Evolutionary conservation across 192 early-diverging fungal species (phyloP).

Genomic region (Phycomyces blakesleeanus): DNA sequence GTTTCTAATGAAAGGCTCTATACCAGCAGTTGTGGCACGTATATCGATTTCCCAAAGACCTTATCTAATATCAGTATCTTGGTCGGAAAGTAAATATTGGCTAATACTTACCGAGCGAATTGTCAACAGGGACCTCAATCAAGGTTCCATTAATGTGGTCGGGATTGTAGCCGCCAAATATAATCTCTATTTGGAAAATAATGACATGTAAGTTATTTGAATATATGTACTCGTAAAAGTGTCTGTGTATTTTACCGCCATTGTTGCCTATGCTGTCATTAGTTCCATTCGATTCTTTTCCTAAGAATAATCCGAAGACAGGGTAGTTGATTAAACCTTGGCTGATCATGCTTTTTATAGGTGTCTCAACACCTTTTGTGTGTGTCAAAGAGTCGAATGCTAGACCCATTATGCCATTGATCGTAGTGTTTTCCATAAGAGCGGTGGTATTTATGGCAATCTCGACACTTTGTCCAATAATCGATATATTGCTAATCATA

Average conservation of each 20-base stretch:
- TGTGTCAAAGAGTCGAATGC: constrained; percentile 49
- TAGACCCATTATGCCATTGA: constrained; percentile 64
- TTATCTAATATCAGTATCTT: not conserved
- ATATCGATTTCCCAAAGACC: constrained; percentile 29
- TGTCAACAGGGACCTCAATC: constrained; percentile 41
- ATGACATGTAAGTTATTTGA: not conserved
- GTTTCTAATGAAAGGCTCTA: constrained; percentile 6
- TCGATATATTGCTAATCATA: constrained; percentile 53
- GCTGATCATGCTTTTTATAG: constrained; percentile 54
- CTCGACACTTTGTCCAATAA: constrained; percentile 59
- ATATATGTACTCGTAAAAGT: not conserved
- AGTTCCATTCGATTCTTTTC: constrained; percentile 32
- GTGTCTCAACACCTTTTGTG: constrained; percentile 42
- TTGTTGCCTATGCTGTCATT: constrained; percentile 36
- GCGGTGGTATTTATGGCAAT: constrained; percentile 55
- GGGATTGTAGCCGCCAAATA: constrained; percentile 45
- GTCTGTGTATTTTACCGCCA: constrained; percentile 30
- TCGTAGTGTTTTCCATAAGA: constrained; percentile 50
- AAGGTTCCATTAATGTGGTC: constrained; percentile 37
- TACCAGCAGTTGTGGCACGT: not conserved
- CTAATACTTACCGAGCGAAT: constrained; percentile 3
- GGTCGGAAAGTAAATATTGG: no score
- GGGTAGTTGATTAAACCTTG: constrained; percentile 50
- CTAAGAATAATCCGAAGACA: constrained; percentile 59
- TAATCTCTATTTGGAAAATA: constrained; percentile 31